Conservation (phyloP, 2,329 filamentous ascomycete species). For the Phaeoacremonium minimum region DNA sequence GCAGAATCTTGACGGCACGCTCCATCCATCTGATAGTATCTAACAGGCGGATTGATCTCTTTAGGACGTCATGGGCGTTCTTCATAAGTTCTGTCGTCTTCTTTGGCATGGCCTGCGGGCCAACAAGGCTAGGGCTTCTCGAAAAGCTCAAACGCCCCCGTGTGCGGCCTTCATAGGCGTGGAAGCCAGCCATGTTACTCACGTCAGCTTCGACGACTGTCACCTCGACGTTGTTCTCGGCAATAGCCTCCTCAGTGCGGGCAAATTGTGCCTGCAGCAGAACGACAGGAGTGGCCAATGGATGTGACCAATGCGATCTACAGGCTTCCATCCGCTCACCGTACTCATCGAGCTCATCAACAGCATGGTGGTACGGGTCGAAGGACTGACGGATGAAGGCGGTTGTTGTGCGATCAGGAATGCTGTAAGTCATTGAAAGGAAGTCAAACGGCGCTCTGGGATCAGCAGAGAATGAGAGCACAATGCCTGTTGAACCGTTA, state of each 20-base stretch:
- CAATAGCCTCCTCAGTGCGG: conserved; percentile 37
- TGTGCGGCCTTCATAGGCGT: conserved; percentile 15
- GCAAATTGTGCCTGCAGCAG: conserved; percentile 41
- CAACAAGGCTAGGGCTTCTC: conserved; percentile 13
- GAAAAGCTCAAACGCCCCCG: conserved; percentile 13
- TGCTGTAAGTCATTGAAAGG: conserved; percentile 38
- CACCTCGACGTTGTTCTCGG: conserved; percentile 37
- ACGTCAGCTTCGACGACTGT: conserved; percentile 35
- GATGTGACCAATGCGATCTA: conserved; percentile 38
- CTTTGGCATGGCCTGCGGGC: conserved; percentile 28
- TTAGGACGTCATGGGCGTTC: conserved; percentile 39
- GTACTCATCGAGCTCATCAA: conserved; percentile 40
- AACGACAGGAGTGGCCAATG: conserved; percentile 38
- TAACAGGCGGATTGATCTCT: conserved; percentile 37
- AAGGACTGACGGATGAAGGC: conserved; percentile 38
- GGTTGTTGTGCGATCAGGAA: conserved; percentile 30
- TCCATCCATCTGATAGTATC: conserved; percentile 44
- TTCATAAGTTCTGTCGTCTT: conserved; percentile 44
- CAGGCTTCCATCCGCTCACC: conserved; percentile 39
- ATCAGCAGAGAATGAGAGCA: conserved; percentile 38
- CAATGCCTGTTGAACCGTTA: too few relatives aligned
- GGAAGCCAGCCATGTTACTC: conserved; percentile 35
- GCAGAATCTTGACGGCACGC: conserved; percentile 35
- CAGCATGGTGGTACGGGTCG: conserved; percentile 32
- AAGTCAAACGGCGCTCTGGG: conserved; percentile 41